Evolutionary conservation across 169 alveolate species (phyloP), one percentile per base, ranked within the genome.

Genomic region (Eimeria brunetti): DNA sequence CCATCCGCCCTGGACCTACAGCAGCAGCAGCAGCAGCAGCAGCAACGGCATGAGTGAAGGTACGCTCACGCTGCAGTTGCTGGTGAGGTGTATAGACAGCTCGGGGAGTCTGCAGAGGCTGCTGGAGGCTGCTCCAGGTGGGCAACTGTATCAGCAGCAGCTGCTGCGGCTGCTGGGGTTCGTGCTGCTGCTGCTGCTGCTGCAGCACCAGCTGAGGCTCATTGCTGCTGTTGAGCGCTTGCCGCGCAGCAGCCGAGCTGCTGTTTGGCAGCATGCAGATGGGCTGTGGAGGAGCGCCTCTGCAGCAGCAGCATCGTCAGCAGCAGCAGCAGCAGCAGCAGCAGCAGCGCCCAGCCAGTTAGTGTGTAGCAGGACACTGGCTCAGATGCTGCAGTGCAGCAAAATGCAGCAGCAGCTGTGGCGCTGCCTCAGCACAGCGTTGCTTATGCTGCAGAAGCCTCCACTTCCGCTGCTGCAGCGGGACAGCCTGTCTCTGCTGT

Each of bases 161-260:
- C 73, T 81, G 51, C 89, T 81, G 89, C 89, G 71, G 89, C 75
- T 81, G 56, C 75, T 81, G 73, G 89, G 89, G 0, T 81, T 81
- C 30, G 89, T 81, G 89, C 89, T 81, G 89, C 89, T 81, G 89
- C 51, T 81, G 71, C 89, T 81, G 73, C 75, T 81, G 89, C 89
- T 81, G 89, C 51, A 56, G 89, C 71, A 81, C 33, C 64, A 46
- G 89, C 89, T 81, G n/a, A 71, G 49, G 5, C 89, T 81, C 33
- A 36, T 56, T 81, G 75, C 75, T 51, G 89, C 89, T 20, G 41
- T 81, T 14, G 89, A 81, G 51, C 89, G 71, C 18, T 36, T 81
- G 60, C 89, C 89, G 51, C 89, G 89, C 75, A 81, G 89, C 89
- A 81, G 75, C 89, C 71, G 89, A 33, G 71, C 71, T 41, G 30